Evolutionary conservation across 2,329 filamentous ascomycete genomes (phyloP), one percentile per base, ranked within the genome.

Genomic region (Thielaviopsis ethacetica): DNA sequence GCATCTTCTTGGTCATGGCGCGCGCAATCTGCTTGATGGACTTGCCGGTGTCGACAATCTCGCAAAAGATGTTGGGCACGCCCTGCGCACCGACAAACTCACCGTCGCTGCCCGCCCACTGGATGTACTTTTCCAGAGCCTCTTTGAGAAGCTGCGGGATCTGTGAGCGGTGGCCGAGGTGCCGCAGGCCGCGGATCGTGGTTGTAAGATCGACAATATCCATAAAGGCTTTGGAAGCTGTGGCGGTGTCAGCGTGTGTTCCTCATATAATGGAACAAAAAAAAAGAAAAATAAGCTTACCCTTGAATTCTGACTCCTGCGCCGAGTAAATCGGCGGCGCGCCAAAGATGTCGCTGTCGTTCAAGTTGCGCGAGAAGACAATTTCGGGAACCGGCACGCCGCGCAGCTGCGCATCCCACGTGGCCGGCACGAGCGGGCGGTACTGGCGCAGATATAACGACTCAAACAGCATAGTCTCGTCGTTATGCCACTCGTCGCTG

Each of bases 401-500:
- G 15, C 56, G 44, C 34, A 61, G 34, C 38, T 61, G 59, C 12
- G 57, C 53, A 53, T 61, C 59, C 73, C 73, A 75, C 30, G 71
- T 68, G 4, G 65, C 59, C 1, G 73, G 73, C 12, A 75, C 62
- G 30, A 75, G 67, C 1, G 73, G 69, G 2, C 71, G 66, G 59
- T 72, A 69, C 61, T 73, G 69, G n/a, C 73, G 65, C 63, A 71
- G 65, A 61, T 69, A 75, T 1, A 75, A 62, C 44, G 72, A 68
- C 63, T 73, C 70, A 58, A 74, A 75, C 34, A 75, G 67, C 1
- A 64, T 65, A 30, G 73, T 71, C 63, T 80, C 79, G n/a, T 74
- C 74, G 10, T 71, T 67, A 27, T 79, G 71, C 77, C 79, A 81
- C 58, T 72, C 68, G 53, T 71, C 72, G 49, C 76, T 71, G 24